Base-by-base conservation (phyloP, 2,329 filamentous ascomycete genomes). In the Ceratocystis lukuohia region DNA sequence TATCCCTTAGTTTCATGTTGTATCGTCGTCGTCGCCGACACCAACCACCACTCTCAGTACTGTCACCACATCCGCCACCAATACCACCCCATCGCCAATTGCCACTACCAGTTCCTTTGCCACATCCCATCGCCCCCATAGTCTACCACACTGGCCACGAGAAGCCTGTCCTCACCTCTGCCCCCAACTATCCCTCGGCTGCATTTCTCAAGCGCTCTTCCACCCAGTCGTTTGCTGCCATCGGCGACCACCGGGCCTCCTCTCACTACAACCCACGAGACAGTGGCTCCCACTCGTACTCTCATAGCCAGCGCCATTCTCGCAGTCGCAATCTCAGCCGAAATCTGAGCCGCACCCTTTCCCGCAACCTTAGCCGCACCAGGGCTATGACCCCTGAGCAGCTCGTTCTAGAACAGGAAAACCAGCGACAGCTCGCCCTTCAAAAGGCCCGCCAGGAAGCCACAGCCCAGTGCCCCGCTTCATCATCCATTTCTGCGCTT, bases 401-500 rank as follows among this genome's bases (percentile, higher is more conserved):
- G 17, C 44, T 63, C 8, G 22, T 50, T 17, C 22, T 50, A 12
- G 62, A 67, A 45, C 37, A 64, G 30, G 66, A 67, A 48, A 46
- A 28, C n/a, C 66, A 65, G 44, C 66, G 66, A 12, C 48, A 65
- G 17, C 17, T 67, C 22, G 66, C 62, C 22, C 53, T 67, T 28
- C 62, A 67, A 57, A 57, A 61, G 33, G 66, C 66, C 12, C 61
- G 61, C 25, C 44, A 63, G 61, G 44, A 63, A 28, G 61, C 61
- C 25, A 45, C 44, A 3, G 61, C 20, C 5, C 10, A 15, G 22
- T 22, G 22, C 20, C 30, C 61, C 0, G 44, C 61, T 50, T 30
- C 61, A 2, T 33, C 61, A 1, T 46, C 61, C 20, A 28, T 20
- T 20, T 37, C 61, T 37, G 10, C 61, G 5, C 61, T 45, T 7